Percentiles rank a stretch among this genome's conserved stretches.
These are phyloP conservation scores for Dendrobium nobile DNA, from an alignment of 106 monocot genomes.

Conservation along the genomic window DNA sequence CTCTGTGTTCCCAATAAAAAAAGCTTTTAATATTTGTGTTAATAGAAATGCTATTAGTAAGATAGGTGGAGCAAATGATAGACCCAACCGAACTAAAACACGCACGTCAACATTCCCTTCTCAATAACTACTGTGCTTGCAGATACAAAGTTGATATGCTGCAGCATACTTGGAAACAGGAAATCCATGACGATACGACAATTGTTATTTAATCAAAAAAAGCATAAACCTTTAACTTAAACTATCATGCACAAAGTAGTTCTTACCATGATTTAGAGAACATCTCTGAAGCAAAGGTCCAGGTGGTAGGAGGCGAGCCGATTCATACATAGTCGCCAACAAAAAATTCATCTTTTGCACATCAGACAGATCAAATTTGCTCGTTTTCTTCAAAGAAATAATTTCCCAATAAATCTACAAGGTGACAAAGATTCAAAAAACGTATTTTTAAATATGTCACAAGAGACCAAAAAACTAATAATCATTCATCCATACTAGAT, in stretches of 20 bases:
- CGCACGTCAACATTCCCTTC: background rate
- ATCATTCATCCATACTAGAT: background rate
- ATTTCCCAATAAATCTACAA: constrained; percentile 57
- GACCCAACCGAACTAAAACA: background rate
- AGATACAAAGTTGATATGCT: background rate
- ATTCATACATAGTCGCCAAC: constrained; percentile 58
- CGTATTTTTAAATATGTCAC: background rate
- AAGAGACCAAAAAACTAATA: background rate
- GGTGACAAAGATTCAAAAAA: background rate
- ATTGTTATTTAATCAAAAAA: background rate
- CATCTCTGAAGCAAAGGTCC: constrained; percentile 75
- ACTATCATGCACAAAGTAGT: background rate
- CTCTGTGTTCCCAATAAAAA: background rate
- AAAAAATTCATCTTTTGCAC: constrained; percentile 48
- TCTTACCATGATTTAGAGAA: constrained; percentile 50
- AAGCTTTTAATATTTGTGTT: background rate
- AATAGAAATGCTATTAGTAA: background rate
- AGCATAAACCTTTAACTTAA: background rate
- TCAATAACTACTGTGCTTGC: background rate
- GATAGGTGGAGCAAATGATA: background rate
- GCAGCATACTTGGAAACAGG: background rate
- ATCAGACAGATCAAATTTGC: constrained; percentile 10
- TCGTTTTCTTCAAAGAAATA: background rate
- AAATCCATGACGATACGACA: background rate
- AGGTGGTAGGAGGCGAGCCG: constrained; percentile 61